A percentile compares a stretch with the other conserved stretches of the same genome.
Evolutionary conservation across 768 basidiomycete species (phyloP).

Genomic region (Daedaleopsis sinensis): DNA sequence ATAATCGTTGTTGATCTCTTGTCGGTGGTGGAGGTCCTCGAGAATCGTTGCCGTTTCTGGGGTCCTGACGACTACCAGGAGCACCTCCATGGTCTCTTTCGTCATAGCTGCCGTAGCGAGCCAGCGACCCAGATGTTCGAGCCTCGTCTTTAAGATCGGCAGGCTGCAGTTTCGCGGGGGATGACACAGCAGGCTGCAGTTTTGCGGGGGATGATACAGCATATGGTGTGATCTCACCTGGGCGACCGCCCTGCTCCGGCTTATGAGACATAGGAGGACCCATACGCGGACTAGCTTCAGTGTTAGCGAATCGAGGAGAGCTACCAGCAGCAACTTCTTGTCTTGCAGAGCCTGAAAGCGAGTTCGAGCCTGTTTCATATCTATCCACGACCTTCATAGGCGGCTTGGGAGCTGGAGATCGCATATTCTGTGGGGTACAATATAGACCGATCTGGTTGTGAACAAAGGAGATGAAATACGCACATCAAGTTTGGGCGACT

Average conservation of each 20-base stretch:
- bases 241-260: neutral
- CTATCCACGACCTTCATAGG: neutral
- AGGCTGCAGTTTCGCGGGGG: constrained; percentile 25
- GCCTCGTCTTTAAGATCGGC: constrained; percentile 28
- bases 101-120: constrained; percentile 23
- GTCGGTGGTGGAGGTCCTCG: constrained; percentile 2
- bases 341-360: neutral
- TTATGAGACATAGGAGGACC: constrained; percentile 5
- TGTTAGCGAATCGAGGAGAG: neutral
- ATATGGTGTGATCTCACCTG: constrained; percentile 1
- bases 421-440: too few relatives aligned
- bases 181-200: constrained; percentile 20
- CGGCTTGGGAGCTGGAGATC: neutral
- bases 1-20: constrained; percentile 28
- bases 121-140: constrained; percentile 27
- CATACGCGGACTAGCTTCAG: neutral
- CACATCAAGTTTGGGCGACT: constrained; percentile 14
- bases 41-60: neutral
- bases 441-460: neutral
- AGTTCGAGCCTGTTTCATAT: neutral
- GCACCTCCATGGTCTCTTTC: constrained; percentile 23
- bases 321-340: neutral
- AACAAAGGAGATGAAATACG: neutral
- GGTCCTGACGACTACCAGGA: constrained; percentile 5
- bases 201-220: constrained; percentile 23